Conservation (phyloP, 192 early-diverging fungal species). For the Funneliformis geosporum region DNA sequence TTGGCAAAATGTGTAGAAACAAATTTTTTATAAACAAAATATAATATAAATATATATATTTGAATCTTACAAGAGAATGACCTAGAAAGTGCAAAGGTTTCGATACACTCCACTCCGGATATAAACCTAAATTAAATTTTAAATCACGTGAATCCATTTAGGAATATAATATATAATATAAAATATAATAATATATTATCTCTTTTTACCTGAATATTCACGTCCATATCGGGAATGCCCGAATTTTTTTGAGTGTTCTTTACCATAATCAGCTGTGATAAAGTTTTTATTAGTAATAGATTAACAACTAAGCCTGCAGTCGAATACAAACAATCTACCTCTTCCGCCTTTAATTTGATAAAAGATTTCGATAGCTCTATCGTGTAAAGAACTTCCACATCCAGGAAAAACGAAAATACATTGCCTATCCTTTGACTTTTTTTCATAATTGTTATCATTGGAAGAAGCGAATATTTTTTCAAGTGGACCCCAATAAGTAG, state of each 20-base stretch:
- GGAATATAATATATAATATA: neutral
- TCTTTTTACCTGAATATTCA: slow-evolving; percentile 5
- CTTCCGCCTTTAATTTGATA: slow-evolving; percentile 32
- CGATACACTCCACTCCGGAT: slow-evolving; percentile 21
- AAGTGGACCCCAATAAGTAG: slow-evolving; percentile 26
- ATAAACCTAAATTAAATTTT: slow-evolving; percentile 11
- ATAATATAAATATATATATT: neutral
- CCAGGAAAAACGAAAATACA: slow-evolving; percentile 25
- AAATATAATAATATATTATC: too few relatives aligned
- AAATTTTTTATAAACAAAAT: neutral
- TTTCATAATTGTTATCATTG: neutral
- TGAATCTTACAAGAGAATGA: slow-evolving; percentile 19
- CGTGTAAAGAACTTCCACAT: slow-evolving; percentile 26
- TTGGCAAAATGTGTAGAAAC: neutral
- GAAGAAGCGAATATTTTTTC: neutral
- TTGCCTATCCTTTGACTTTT: neutral
- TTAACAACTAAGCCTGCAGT: too few relatives aligned
- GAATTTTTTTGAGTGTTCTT: slow-evolving; percentile 13
- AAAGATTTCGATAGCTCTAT: slow-evolving; percentile 28
- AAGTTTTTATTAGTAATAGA: too few relatives aligned
- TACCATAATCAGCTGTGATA: slow-evolving; percentile 23
- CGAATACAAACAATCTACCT: too few relatives aligned
- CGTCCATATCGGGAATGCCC: slow-evolving; percentile 27
- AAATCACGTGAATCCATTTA: neutral
- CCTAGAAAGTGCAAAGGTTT: slow-evolving; percentile 31